Evolutionary conservation across 108 stramenopile species (phyloP), one percentile per base, ranked within the genome.

Genomic region (Epithemia pelagica): DNA sequence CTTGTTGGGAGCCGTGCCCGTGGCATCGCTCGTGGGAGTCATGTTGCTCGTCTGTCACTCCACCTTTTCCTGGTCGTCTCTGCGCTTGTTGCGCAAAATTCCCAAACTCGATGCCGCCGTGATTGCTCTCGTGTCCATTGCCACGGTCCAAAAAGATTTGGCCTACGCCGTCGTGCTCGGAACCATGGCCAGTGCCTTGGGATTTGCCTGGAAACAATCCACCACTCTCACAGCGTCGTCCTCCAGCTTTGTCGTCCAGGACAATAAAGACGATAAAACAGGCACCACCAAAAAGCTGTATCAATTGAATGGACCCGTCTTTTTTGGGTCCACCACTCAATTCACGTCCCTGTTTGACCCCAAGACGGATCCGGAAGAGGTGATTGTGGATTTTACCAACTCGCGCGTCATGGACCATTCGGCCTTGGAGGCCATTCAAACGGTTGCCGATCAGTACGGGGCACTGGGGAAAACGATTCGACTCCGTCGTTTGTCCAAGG

Each of bases 21-120:
- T 93, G 28, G 87, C 83, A 5, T 64, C 83, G 7, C 56, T 93
- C 27, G 85, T 82, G 0, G 91, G 88, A 28, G 85, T 93, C 27
- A 93, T 93, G 88, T 56, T 88, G 46, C 37, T 82, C 61, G 91
- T 90, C 0, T 90, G 89, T 52, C 86, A 85, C 32, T 83, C 84
- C 1, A 90, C 92, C 0, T 93, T 90, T 58, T 62, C 59, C n/a
- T 93, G 92, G 89, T 76, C 74, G 0, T 83, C 81, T 19, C 66
- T 93, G 31, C 81, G 87, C 54, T 66, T 90, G 27, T 27, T 85
- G 29, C 61, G 75, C 19, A 86, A 84, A 61, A 87, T 93, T 58
- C 92, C 92, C 25, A 76, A 71, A 22, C 59, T 92, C 46, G 91
- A 92, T 74, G 82, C 75, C 2, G 59, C 74, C n/a, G 82, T 89